These are phyloP conservation scores for Coleophoma cylindrospora DNA, from an alignment of 2,329 filamentous ascomycete genomes.

Conservation along the genomic window DNA sequence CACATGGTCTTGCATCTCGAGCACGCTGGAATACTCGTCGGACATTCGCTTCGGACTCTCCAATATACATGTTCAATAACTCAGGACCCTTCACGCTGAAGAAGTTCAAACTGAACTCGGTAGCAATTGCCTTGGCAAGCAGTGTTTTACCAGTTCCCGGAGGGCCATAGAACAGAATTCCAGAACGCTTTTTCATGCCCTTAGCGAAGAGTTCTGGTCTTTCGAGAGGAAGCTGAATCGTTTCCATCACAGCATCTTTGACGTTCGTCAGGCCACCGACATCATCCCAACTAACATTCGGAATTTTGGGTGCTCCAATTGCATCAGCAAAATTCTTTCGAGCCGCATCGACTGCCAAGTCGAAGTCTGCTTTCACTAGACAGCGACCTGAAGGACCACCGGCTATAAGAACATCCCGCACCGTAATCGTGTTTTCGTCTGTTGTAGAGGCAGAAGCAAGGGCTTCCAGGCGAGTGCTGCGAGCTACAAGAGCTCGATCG, in stretches of 20 bases:
- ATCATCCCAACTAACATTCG: conserved; percentile 94
- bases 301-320: conserved; percentile 96
- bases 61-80: conserved; percentile 93
- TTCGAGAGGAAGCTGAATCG: conserved; percentile 88
- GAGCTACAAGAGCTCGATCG: conserved; percentile 78
- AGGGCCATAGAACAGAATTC: conserved; percentile 87
- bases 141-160: conserved; percentile 89
- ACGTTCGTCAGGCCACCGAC: conserved; percentile 90
- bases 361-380: conserved; percentile 79
- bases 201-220: conserved; percentile 91
- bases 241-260: conserved; percentile 95
- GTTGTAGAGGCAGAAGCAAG: conserved; percentile 50
- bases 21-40: conserved; percentile 84
- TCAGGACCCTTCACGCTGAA: conserved; percentile 92
- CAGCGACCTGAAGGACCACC: conserved; percentile 76
- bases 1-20: conserved; percentile 78
- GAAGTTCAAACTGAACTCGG: conserved; percentile 91
- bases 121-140: conserved; percentile 89
- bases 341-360: conserved; percentile 88
- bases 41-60: conserved; percentile 89
- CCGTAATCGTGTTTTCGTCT: conserved; percentile 45
- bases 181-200: conserved; percentile 96
- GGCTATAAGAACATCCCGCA: conserved; percentile 82
- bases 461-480: conserved; percentile 67
- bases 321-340: conserved; percentile 97